Percentiles rank a stretch among this genome's conserved stretches.
Evolutionary conservation across 1,139 yeast genomes (phyloP).

Genomic region (Debaryomyces fabryi): DNA sequence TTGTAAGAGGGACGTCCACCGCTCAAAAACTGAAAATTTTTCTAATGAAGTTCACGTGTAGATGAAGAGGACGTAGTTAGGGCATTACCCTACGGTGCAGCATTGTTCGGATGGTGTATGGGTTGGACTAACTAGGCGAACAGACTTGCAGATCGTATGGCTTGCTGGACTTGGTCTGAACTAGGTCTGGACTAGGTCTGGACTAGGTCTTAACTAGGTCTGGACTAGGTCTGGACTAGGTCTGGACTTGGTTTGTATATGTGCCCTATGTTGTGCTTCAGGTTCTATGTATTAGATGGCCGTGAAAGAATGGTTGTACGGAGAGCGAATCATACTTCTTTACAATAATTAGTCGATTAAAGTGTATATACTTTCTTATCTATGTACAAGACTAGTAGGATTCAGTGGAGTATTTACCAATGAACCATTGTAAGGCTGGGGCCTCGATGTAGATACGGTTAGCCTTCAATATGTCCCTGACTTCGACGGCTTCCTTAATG

Average conservation of each 20-base stretch:
- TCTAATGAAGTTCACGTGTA: neutral
- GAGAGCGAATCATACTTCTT: too few relatives aligned
- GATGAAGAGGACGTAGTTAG: neutral
- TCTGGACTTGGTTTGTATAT: too few relatives aligned
- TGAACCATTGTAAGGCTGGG: slow-evolving; percentile 67
- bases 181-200: too few relatives aligned
- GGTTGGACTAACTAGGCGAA: too few relatives aligned
- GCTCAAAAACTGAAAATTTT: slow-evolving; percentile 1
- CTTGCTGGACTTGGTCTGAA: too few relatives aligned
- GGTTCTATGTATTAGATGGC: too few relatives aligned
- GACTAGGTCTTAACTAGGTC: too few relatives aligned
- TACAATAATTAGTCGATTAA: neutral
- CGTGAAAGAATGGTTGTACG: too few relatives aligned
- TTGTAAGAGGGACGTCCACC: slow-evolving; percentile 1
- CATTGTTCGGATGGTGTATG: neutral
- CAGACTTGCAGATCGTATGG: too few relatives aligned
- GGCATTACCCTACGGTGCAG: neutral
- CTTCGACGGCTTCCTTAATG: slow-evolving; percentile 78
- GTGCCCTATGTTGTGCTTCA: too few relatives aligned
- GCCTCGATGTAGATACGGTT: slow-evolving; percentile 75
- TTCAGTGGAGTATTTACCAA: slow-evolving; percentile 31
- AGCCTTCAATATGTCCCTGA: slow-evolving; percentile 82
- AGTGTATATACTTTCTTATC: slow-evolving; percentile 6
- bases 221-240: too few relatives aligned
- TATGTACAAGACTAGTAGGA: slow-evolving; percentile 18